Conservation (phyloP, 805 yeast species). For the Spathaspora sp. region DNA sequence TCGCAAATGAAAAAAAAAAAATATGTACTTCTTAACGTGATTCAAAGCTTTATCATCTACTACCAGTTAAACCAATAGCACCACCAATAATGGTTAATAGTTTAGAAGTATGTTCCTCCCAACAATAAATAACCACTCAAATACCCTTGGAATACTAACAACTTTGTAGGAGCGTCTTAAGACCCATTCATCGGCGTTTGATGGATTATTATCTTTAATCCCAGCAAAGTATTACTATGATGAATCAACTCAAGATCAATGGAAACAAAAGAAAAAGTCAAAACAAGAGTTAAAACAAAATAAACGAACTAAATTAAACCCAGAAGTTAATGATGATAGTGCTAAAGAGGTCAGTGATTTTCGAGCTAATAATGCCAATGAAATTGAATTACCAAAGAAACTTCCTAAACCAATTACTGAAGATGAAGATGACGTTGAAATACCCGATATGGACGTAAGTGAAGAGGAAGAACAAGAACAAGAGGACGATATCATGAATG, state of each 20-base stretch:
- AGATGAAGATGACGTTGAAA: slow-evolving; percentile 9
- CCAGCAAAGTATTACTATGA: slow-evolving; percentile 95
- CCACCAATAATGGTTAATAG: not conserved
- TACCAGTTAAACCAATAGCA: not conserved
- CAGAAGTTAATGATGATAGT: slow-evolving; percentile 43
- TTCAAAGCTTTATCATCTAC: not conserved
- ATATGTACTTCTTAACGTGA: not conserved
- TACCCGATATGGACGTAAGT: slow-evolving; percentile 9
- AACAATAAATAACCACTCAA: not conserved
- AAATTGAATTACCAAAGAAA: slow-evolving; percentile 35
- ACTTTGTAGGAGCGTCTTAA: slow-evolving; percentile 70
- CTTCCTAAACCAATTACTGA: slow-evolving; percentile 10
- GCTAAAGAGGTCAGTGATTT: slow-evolving; percentile 61
- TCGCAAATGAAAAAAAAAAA: not conserved
- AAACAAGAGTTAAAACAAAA: slow-evolving; percentile 59
- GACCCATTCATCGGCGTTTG: slow-evolving; percentile 77
- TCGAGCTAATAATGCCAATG: slow-evolving; percentile 52
- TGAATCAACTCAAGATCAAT: slow-evolving; percentile 83
- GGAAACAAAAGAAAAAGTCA: slow-evolving; percentile 79
- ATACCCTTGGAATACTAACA: not conserved
- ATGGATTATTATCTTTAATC: slow-evolving; percentile 82
- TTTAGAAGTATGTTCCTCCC: not conserved
- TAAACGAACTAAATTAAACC: slow-evolving; percentile 74
- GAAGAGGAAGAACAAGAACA: slow-evolving; percentile 5
- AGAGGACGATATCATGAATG: slow-evolving; percentile 20